Conservation (phyloP, 805 yeast species). For the Suhomyces tanzawaensis region DNA sequence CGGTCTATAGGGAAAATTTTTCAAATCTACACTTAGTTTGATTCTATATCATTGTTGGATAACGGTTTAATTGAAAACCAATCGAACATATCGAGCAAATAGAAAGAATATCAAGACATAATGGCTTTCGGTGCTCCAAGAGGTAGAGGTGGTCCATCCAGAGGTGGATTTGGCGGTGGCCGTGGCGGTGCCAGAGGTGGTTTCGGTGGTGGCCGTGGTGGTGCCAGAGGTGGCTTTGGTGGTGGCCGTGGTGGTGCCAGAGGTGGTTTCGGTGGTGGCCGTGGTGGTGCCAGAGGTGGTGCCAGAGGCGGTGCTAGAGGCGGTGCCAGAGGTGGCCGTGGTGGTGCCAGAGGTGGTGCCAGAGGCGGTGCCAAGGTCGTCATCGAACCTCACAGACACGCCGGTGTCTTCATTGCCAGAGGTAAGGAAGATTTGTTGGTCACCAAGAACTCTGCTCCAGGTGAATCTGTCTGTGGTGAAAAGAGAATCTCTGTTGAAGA, state of each 20-base stretch:
- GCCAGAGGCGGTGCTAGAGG: slow-evolving; percentile 42
- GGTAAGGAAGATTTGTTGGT: slow-evolving; percentile 98
- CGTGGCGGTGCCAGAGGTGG: slow-evolving; percentile 34
- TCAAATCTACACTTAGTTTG: too few species aligned
- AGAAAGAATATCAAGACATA: slow-evolving; percentile 15
- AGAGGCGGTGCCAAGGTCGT: slow-evolving; percentile 93
- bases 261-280: slow-evolving; percentile 31
- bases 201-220: slow-evolving; percentile 55
- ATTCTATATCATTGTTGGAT: neutral
- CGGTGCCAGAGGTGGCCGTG: slow-evolving; percentile 56
- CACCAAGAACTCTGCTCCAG: slow-evolving; percentile 96
- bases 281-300: slow-evolving; percentile 32
- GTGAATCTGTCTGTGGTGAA: slow-evolving; percentile 98
- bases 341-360: slow-evolving; percentile 81
- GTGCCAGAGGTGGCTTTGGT: slow-evolving; percentile 39
- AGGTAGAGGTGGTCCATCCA: slow-evolving; percentile 56
- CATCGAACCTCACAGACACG: slow-evolving; percentile 98
- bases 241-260: slow-evolving; percentile 51
- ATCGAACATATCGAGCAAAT: slow-evolving; percentile 3
- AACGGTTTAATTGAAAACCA: slow-evolving; percentile 6
- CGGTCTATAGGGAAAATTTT: slow-evolving; percentile 11
- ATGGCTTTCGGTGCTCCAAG: slow-evolving; percentile 79
- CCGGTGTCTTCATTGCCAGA: slow-evolving; percentile 98
- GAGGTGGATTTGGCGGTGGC: slow-evolving; percentile 38
- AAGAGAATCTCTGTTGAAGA: slow-evolving; percentile 93